Evolutionary conservation across 768 basidiomycete species (phyloP), one percentile per base, ranked within the genome.

Genomic region (Leccinum subgranulosum): DNA sequence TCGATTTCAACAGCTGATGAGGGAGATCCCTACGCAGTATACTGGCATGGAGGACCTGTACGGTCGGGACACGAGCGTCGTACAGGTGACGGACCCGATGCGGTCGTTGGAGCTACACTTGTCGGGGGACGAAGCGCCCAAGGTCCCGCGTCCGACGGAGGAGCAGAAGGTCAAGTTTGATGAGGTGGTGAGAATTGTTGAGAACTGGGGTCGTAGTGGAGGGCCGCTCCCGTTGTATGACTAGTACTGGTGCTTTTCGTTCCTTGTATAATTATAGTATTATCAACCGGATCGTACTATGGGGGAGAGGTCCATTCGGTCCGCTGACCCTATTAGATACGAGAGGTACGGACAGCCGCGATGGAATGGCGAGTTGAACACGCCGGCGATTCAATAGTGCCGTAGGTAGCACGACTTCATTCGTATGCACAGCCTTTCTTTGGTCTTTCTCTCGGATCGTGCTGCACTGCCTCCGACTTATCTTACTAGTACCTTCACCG

Each of bases 41-140:
- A 79, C 81, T 0, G 85, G 85, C 2, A 82, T 79, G 54, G 75
- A 87, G 69, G 88, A 91, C 66, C 85, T 89, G 59, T 91, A 91
- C 62, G 85, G 84, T 1, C 59, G 83, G 60, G 77, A 88, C 66
- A 85, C 78, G 9, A 83, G 84, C 68, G 88, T 90, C 59, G 74
- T 78, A 7, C 87, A 82, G 75, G 77, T 74, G 6, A 82, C 55
- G 28, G 36, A 54, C 12, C 33, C 33, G 14, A 33, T 3, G n/a
- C 10, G 23, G 25, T 4, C 14, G 47, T 14, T n/a, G 25, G 25
- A 54, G 6, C 4, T 36, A 21, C 11, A 54, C 14, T 47, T 50
- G 23, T 80, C 58, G 78, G 81, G 88, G 4, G 86, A 85, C 67
- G 78, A 77, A 11, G 79, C 78, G 85, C 81, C 12, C 56, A 29